These are phyloP conservation scores for Bimuria novae-zelandiae DNA, from an alignment of 2,329 filamentous ascomycete genomes.

Conservation along the genomic window DNA sequence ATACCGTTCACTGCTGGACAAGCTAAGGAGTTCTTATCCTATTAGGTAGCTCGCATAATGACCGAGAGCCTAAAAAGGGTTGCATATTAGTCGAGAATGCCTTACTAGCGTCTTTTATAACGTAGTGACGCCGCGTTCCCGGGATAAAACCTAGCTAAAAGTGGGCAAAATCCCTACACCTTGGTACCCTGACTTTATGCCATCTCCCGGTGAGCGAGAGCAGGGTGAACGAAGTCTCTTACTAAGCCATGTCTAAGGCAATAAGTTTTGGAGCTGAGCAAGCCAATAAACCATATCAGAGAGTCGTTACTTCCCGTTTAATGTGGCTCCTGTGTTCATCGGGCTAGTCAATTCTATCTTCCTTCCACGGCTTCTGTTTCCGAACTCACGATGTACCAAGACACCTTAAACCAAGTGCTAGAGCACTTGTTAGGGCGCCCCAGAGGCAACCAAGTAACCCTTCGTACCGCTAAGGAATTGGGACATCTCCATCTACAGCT, in stretches of 20 bases:
- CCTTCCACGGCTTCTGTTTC: no score
- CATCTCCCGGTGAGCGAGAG: not conserved
- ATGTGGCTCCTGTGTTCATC: not conserved
- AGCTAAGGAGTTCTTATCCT: not conserved
- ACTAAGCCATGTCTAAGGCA: not conserved
- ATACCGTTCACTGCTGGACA: no score
- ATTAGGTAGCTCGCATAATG: not conserved
- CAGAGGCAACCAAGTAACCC: not conserved
- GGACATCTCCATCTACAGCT: not conserved
- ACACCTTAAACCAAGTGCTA: not conserved
- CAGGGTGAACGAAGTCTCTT: not conserved
- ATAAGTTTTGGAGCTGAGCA: not conserved
- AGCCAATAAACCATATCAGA: not conserved
- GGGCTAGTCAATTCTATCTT: not conserved
- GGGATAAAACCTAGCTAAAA: not conserved
- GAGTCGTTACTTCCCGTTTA: not conserved
- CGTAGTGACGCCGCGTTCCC: not conserved
- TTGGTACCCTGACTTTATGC: not conserved
- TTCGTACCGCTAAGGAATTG: not conserved
- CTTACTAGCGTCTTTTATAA: not conserved
- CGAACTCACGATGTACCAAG: not conserved
- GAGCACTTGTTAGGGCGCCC: not conserved
- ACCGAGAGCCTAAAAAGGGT: not conserved
- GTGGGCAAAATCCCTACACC: no score
- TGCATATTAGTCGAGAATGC: not conserved